Base-by-base conservation (phyloP, 2,329 filamentous ascomycete species). In the Penicillium sp. region DNA sequence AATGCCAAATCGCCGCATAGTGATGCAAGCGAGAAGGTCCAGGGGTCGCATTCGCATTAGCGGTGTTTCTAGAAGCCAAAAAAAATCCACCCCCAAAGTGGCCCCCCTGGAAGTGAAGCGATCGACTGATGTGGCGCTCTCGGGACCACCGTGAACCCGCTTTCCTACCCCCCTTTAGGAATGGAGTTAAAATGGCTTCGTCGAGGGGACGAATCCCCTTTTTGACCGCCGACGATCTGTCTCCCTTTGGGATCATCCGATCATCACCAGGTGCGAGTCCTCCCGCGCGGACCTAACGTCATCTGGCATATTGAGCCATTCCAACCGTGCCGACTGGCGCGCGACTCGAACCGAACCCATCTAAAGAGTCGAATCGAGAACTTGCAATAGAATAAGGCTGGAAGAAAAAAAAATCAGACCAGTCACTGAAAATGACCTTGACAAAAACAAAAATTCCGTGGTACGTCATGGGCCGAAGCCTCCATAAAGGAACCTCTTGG, bases 31-130 rank as follows among this genome's bases (percentile, higher is more conserved):
- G 49, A 23, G 19, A 50, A 50, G 19, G 10, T 21, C 48, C 16
- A 49, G 48, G 48, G 48, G 39, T 42, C 48, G 48, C 48, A 45
- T 53, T 46, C 48, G 48, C 48, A 45, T 53, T 46, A 37, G 50
- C 19, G 37, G 50, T 44, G 26, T 31, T 53, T 53, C 50, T 53
- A 53, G 50, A 53, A 53, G 31, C 39, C 19, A 13, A 49, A n/a
- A 50, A 35, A 50, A 50, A 37, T 35, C 39, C 39, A 42, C 45
- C 27, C 29, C 27, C 45, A 27, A 29, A 27, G 27, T 47, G 44
- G 42, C 44, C 10, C 44, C 23, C 44, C 13, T 46, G 16, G 45
- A 39, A 50, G 42, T 27, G 33, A 42, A 25, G 33, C 48, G 48
- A 50, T 50, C 48, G 33, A 42, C 48, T 42, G 16, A 39, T 39